Evolutionary conservation across 1,284 basidiomycete species (phyloP), one percentile per base, ranked within the genome.

Genomic region (Marasmius tenuissimus): DNA sequence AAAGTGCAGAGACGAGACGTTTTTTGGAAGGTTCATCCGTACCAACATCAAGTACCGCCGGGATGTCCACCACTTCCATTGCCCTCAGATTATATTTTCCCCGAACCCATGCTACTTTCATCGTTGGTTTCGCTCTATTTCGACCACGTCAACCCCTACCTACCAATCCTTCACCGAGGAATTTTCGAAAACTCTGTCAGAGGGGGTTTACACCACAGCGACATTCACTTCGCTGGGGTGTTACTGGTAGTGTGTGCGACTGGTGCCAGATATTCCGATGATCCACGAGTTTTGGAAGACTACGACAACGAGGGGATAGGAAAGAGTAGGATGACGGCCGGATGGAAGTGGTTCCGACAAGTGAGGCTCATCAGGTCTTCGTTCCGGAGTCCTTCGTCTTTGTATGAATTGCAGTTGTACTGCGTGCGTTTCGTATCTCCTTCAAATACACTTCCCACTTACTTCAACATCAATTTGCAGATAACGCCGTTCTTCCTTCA

Each of bases 201-300:
- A n/a, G 81, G 85, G 5, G 81, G 82, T 0, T 70, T 88, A 18
- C 88, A 93, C 69, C 74, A 79, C 33, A 78, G 69, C 1, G 84
- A 92, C 67, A 67, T 80, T 5, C 74, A 81, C 0, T 95, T 96
- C 71, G 89, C 83, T 10, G 82, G 85, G 7, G 83, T 90, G 1
- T 82, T 92, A 57, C 75, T 95, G 14, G 80, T 94, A 33, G 85
- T 95, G 0, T 94, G 92, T 68, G 91, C 94, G 0, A 81, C 88
- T 51, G 94, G 85, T 4, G 77, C 92, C 0, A 82, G 91, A 27
- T 91, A 81, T 69, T 85, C 86, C 6, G 80, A 89, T 57, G 93
- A 94, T 70, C 80, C 79, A 0, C 76, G 90, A 6, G 85, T 90
- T 0, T 70, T 84, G 61, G 72, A 80, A 12, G 81, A 84, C 11